These are phyloP conservation scores for Corylus heterophylla DNA, from an alignment of 306 rosid genomes.

Conservation along the genomic window DNA sequence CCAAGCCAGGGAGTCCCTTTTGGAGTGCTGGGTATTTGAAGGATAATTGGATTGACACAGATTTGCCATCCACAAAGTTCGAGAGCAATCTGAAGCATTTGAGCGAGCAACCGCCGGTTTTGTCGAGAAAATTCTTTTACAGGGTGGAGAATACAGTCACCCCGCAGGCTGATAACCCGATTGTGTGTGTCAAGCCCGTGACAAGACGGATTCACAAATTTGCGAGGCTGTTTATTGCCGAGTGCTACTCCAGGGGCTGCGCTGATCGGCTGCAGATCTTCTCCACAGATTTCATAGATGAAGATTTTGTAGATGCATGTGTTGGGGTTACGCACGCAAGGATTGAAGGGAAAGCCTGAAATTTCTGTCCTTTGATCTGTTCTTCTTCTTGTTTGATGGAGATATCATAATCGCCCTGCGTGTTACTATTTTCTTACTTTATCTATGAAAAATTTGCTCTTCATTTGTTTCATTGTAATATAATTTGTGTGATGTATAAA, in stretches of 20 bases:
- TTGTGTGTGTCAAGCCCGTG: constrained; percentile 78
- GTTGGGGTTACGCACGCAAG: constrained; percentile 72
- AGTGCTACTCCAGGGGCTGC: constrained; percentile 45
- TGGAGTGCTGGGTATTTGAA: constrained; percentile 69
- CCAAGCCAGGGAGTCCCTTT: constrained; percentile 57
- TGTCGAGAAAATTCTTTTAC: constrained; percentile 67
- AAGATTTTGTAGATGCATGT: constrained; percentile 85
- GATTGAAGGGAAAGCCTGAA: constrained; percentile 64
- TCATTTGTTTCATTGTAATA: neutral
- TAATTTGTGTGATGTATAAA: neutral
- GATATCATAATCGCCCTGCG: neutral
- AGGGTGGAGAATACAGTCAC: constrained; percentile 96
- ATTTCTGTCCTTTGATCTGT: neutral
- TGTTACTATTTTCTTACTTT: neutral
- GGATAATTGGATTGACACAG: constrained; percentile 85
- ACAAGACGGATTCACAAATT: constrained; percentile 66
- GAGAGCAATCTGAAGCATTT: constrained; percentile 73
- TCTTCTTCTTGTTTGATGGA: neutral
- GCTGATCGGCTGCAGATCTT: constrained; percentile 67
- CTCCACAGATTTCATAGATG: constrained; percentile 77
- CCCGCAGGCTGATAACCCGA: constrained; percentile 72
- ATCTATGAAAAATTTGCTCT: constrained; percentile 1
- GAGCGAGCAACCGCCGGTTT: constrained; percentile 60
- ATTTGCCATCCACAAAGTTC: constrained; percentile 83
- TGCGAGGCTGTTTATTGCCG: constrained; percentile 68